Percentiles rank a stretch among this genome's conserved stretches.
Conservation (phyloP, 441 rosid species). For the Viola pubescens region DNA sequence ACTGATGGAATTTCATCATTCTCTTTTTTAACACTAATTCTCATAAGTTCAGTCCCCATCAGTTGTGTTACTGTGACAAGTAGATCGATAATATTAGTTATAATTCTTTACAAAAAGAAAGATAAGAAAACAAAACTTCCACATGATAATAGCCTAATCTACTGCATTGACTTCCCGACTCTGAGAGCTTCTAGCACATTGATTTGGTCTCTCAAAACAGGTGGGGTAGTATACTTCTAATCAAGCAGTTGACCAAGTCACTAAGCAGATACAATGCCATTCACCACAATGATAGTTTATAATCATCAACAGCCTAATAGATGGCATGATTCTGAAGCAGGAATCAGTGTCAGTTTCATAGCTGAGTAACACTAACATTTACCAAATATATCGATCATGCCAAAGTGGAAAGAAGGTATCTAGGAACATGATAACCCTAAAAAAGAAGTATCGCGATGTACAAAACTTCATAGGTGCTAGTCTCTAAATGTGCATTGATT, state of each 20-base stretch:
- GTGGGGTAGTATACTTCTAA: no score
- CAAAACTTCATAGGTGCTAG: no score
- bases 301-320: background rate
- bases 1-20: slow-evolving; percentile 77
- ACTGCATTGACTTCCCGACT: background rate
- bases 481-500: no score
- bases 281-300: background rate
- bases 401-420: no score
- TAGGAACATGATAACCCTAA: no score
- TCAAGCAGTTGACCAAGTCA: no score
- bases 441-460: no score
- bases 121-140: background rate
- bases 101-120: background rate
- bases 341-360: no score
- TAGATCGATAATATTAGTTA: background rate
- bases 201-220: background rate
- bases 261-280: no score
- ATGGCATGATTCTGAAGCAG: background rate
- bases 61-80: slow-evolving; percentile 24
- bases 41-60: slow-evolving; percentile 92
- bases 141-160: background rate
- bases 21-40: slow-evolving; percentile 76
- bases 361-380: no score
- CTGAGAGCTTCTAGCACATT: background rate
- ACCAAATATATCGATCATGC: no score